These are phyloP conservation scores for Limonium bicolor DNA, from an alignment of 148 eudicot species.

Conservation along the genomic window DNA sequence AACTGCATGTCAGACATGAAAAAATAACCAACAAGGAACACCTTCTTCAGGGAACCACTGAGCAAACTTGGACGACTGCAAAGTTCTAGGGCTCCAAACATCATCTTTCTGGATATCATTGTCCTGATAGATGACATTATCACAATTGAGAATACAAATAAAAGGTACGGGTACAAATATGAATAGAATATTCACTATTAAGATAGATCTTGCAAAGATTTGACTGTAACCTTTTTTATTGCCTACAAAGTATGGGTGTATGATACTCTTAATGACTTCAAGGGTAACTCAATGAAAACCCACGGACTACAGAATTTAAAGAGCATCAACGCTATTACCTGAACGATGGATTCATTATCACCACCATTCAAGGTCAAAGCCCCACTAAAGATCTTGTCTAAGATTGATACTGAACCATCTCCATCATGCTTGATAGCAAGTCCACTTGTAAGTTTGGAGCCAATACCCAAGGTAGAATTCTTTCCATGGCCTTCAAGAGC, in stretches of 20 bases:
- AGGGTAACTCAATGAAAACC: too few species aligned
- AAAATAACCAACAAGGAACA: constrained; percentile 7
- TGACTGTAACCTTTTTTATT: too few species aligned
- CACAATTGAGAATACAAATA: too few species aligned
- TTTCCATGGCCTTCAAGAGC: constrained; percentile 25
- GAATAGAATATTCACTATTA: not conserved
- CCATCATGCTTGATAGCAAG: constrained; percentile 23
- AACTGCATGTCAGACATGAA: not conserved
- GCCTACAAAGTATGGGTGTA: too few species aligned
- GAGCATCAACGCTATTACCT: too few species aligned
- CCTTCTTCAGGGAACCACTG: constrained; percentile 85
- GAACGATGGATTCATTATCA: constrained; percentile 14
- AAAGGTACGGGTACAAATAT: not conserved
- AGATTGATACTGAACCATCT: constrained; percentile 36
- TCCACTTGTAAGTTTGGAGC: constrained; percentile 19
- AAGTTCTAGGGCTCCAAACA: constrained; percentile 26
- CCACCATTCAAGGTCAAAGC: constrained; percentile 17
- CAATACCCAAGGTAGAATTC: constrained; percentile 22
- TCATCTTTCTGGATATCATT: constrained; percentile 32
- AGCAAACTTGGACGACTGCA: constrained; percentile 71
- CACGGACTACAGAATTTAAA: too few species aligned
- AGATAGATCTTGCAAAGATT: too few species aligned
- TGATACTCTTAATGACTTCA: too few species aligned
- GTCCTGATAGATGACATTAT: constrained; percentile 25
- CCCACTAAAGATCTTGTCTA: constrained; percentile 71